Base-by-base conservation (phyloP, 768 basidiomycete species). In the Agrocybe pediades region DNA sequence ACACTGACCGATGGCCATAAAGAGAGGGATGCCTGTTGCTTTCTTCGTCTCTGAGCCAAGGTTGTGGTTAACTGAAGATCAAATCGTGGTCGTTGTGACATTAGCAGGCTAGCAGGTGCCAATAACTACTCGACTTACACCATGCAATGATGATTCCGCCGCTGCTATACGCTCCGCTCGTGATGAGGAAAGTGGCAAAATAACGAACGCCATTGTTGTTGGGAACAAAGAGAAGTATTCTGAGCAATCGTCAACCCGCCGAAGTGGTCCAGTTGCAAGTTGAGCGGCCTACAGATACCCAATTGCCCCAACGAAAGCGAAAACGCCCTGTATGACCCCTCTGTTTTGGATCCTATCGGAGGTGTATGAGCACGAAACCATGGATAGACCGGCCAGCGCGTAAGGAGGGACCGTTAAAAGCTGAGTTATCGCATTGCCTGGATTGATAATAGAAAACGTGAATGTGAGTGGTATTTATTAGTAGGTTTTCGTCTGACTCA, bases 321-420 rank as follows among this genome's bases (percentile, higher is more conserved):
- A 69, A 16, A 71, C 60, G 7, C 72, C 62, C 71, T 84, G 77
- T 58, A 80, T 76, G 7, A 74, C 56, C 7, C 80, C 77, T 30
- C 90, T 81, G 43, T 70, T 82, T 61, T 89, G 87, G n/a, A 86
- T 63, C 49, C 81, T 75, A 66, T 92, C 89, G 2, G 91, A 88
- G 5, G 73, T 62, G 64, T 78, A 88, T 1, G 85, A 83, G 48
- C 83, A 77, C 2, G 70, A 27, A 24, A 83, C 71, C 26, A 90
- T 73, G n/a, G 89, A 77, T 11, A 85, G 70, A 1, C 88, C 81
- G 2, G 85, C 81, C 20, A 86, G 83, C 1, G 83, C 86, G 62
- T 93, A 92, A 3, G 92, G 92, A 2, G 90, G 90, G 3, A 92
- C 89, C 0, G 90, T 90, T 46, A 90, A 76, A 1, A 92, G 64